A percentile compares a stretch with the other conserved stretches of the same genome.
Evolutionary conservation across 306 rosid genomes (phyloP).

Genomic region (Vigna angularis): DNA sequence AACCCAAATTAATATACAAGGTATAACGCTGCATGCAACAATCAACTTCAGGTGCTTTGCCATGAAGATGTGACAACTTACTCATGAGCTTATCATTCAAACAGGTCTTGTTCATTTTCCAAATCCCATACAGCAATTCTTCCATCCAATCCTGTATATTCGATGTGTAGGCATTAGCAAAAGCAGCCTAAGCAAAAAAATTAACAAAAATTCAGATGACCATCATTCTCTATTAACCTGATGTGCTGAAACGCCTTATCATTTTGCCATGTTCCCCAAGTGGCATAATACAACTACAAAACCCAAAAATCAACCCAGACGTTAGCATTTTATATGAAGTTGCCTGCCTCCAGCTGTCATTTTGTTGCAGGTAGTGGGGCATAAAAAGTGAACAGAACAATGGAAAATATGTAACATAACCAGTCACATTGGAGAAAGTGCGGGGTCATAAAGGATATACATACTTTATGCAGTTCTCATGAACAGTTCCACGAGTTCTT

Average conservation of each 20-base stretch:
- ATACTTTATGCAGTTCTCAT: conserved; percentile 93
- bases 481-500: conserved; percentile 71
- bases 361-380: neutral
- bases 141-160: conserved; percentile 85
- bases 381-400: conserved; percentile 13
- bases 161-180: conserved; percentile 20
- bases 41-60: conserved; percentile 35
- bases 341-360: conserved; percentile 36
- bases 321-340: conserved; percentile 32
- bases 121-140: conserved; percentile 86
- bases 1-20: conserved; percentile 42
- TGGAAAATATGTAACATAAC: conserved; percentile 32
- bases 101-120: conserved; percentile 78
- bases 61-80: conserved; percentile 38
- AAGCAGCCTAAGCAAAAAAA: conserved; percentile 14
- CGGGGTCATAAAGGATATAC: conserved; percentile 10
- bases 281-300: conserved; percentile 76
- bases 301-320: conserved; percentile 35
- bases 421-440: conserved; percentile 25
- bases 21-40: conserved; percentile 39
- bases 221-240: conserved; percentile 68
- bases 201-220: conserved; percentile 1
- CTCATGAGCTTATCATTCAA: conserved; percentile 44
- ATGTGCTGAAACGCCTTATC: conserved; percentile 85
- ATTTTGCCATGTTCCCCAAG: conserved; percentile 58